Base-by-base conservation (phyloP, 2,329 filamentous ascomycete genomes). In the Fusarium algeriense region DNA sequence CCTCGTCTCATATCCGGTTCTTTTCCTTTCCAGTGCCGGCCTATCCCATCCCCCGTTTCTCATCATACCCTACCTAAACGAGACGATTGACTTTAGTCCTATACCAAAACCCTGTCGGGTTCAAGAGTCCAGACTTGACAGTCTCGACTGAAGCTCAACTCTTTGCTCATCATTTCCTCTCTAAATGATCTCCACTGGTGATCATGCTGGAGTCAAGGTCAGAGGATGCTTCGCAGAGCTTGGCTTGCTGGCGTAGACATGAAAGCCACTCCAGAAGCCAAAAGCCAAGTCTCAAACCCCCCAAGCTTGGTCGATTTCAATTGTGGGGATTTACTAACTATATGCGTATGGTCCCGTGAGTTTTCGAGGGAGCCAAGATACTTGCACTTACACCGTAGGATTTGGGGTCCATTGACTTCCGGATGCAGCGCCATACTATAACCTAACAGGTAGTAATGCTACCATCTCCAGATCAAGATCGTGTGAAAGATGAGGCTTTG, bases 401-500 rank as follows among this genome's bases (percentile, higher is more conserved):
- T 60, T 60, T 43, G 28, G 35, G 9, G n/a, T 30, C 55, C 60
- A 52, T 56, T 57, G 64, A 71, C 46, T 69, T 71, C 69, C 69
- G 64, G 57, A 69, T 72, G 69, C 62, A 54, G 62, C 53, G 56
- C 50, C 40, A 54, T 49, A 53, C 19, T 62, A 66, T 32, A 45
- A 20, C 34, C 35, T 52, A 54, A 20, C 28, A 40, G 49, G 54
- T 53, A 35, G 28, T 28, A 43, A 45, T 60, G 40, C 68, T 44
- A 69, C 50, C 53, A 20, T 41, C 14, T 41, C 20, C 34, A 30
- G 35, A 54, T 49, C 59, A 53, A 64, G 46, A 53, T 69, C 44
- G 38, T 37, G 28, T 54, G 60, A 52, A 26, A 54, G 40, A 50
- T 66, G 57, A 66, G 54, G 50, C 34, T 32, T 65, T 60, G 69